Conservation (phyloP, 345 rosid species). For the Turnera subulata region DNA sequence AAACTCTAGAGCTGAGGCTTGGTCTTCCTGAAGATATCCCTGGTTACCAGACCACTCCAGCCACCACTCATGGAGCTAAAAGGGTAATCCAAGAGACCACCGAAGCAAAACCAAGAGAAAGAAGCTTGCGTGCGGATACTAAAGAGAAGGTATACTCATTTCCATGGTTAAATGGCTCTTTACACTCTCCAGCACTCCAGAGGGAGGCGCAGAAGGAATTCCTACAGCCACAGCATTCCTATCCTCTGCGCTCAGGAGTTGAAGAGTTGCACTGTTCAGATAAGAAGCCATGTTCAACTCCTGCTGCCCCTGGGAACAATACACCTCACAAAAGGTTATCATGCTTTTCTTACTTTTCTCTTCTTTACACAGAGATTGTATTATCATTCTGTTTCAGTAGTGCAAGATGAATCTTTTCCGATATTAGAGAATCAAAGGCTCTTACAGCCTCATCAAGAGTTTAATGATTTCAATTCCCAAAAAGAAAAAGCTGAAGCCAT, state of each 20-base stretch:
- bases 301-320: conserved; percentile 1
- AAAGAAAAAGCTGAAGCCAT: neutral
- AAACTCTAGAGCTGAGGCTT: conserved; percentile 40
- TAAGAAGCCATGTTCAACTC: conserved; percentile 16
- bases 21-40: conserved; percentile 36
- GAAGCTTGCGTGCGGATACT: neutral
- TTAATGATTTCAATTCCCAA: neutral
- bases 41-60: neutral
- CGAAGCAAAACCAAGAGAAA: neutral
- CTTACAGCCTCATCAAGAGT: too few species aligned
- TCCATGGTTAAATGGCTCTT: conserved; percentile 6
- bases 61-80: conserved; percentile 20
- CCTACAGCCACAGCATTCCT: neutral
- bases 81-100: conserved; percentile 20
- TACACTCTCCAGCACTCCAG: neutral
- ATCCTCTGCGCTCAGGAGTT: conserved; percentile 11
- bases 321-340: conserved; percentile 28
- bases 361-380: neutral
- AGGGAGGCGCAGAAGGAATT: neutral
- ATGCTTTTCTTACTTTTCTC: conserved; percentile 6
- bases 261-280: conserved; percentile 16
- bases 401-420: too few species aligned
- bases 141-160: neutral
- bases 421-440: too few species aligned
- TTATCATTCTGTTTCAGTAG: conserved; percentile 3